A percentile compares a stretch with the other conserved stretches of the same genome.
Evolutionary conservation across 164 flowering plant species (phyloP).

Genomic region (Stephania yunnanensis): DNA sequence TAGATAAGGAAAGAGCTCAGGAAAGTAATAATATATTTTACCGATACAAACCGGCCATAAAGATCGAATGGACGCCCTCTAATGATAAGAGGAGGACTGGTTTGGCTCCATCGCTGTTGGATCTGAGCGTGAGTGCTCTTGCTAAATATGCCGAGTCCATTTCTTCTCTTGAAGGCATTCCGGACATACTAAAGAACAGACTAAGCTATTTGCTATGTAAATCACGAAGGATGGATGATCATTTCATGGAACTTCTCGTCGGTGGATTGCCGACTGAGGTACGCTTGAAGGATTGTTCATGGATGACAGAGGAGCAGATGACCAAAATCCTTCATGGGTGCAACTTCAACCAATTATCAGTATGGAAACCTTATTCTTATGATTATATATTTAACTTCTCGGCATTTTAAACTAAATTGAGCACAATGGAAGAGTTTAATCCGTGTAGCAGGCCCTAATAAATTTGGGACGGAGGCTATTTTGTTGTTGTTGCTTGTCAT

Average conservation of each 20-base stretch:
- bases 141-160: conserved; percentile 59
- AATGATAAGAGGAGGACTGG: conserved; percentile 2
- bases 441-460: no score
- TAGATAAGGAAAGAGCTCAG: conserved; percentile 28
- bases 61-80: conserved; percentile 51
- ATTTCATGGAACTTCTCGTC: conserved; percentile 48
- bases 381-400: neutral
- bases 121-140: conserved; percentile 44
- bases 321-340: conserved; percentile 33
- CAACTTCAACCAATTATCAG: conserved; percentile 48
- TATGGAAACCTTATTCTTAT: conserved; percentile 16
- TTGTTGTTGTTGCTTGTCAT: no score
- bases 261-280: conserved; percentile 64
- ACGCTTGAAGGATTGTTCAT: conserved; percentile 63
- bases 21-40: conserved; percentile 2
- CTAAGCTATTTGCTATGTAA: conserved; percentile 53
- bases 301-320: conserved; percentile 66
- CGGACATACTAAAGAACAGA: conserved; percentile 52
- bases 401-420: no score
- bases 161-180: conserved; percentile 55
- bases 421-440: no score
- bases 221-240: conserved; percentile 51
- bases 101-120: conserved; percentile 44
- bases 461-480: no score
- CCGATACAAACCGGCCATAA: conserved; percentile 9